Percentiles rank a stretch among this genome's conserved stretches.
Conservation (phyloP, 1,139 yeast genomes). For the Blastobotrys illinoisensis region DNA sequence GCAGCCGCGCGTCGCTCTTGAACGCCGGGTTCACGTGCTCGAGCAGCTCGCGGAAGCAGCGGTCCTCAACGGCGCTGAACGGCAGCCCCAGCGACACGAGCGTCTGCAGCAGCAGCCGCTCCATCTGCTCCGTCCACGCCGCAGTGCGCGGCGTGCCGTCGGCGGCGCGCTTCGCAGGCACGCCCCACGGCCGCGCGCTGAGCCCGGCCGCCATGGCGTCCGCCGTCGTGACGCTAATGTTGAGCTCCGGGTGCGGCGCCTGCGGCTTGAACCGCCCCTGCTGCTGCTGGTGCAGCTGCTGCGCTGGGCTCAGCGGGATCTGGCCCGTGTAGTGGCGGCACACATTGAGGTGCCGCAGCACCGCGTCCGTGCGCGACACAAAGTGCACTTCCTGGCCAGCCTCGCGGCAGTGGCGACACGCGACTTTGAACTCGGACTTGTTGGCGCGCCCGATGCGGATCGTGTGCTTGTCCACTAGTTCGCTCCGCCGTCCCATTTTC, state of each 20-base stretch:
- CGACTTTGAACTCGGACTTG: slow-evolving; percentile 13
- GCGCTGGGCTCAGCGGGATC: slow-evolving; percentile 9
- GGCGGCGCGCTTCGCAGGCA: background rate
- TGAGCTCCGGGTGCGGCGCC: background rate
- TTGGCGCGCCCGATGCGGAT: slow-evolving; percentile 13
- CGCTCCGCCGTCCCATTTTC: slow-evolving; percentile 13
- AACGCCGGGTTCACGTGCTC: slow-evolving; percentile 8
- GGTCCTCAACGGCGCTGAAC: slow-evolving; percentile 8
- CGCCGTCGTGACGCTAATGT: background rate
- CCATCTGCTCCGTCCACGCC: slow-evolving; percentile 11
- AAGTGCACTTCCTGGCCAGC: slow-evolving; percentile 11
- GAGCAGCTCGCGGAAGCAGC: slow-evolving; percentile 9
- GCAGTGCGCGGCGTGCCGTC: background rate
- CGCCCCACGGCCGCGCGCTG: background rate
- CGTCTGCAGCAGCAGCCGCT: slow-evolving; percentile 9
- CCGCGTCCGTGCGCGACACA: slow-evolving; percentile 15
- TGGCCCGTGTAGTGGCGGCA: slow-evolving; percentile 11
- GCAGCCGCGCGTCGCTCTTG: slow-evolving; percentile 3
- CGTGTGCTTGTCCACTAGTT: slow-evolving; percentile 13
- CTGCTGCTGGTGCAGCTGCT: slow-evolving; percentile 4
- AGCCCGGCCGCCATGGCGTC: background rate
- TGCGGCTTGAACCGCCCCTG: background rate
- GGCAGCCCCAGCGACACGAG: slow-evolving; percentile 9
- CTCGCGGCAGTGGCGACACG: slow-evolving; percentile 13
- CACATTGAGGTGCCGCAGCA: slow-evolving; percentile 9